A percentile compares a stretch with the other conserved stretches of the same genome.
These are phyloP conservation scores for Solanum hybrid DNA, from an alignment of 305 asterid genomes.

Conservation along the genomic window DNA sequence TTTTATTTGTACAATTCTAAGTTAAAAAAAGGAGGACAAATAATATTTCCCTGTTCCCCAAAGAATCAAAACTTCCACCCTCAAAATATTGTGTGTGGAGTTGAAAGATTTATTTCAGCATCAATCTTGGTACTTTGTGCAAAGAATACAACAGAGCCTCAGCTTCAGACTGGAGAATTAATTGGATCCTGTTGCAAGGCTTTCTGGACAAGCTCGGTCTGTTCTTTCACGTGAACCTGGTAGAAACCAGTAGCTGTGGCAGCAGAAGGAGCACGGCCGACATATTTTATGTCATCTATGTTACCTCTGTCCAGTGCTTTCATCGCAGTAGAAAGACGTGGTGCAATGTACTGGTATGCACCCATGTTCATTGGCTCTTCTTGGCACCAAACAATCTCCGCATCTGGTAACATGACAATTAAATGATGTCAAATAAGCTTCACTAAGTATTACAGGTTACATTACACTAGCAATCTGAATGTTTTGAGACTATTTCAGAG, in stretches of 20 bases:
- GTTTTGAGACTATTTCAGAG: background rate
- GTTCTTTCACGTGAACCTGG: slow-evolving; percentile 66
- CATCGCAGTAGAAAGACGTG: slow-evolving; percentile 86
- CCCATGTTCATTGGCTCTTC: slow-evolving; percentile 99
- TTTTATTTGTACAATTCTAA: background rate
- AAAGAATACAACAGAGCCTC: background rate
- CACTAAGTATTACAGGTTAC: background rate
- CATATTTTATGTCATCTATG: slow-evolving; percentile 60
- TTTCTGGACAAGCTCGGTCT: slow-evolving; percentile 54
- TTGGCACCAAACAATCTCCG: slow-evolving; percentile 96
- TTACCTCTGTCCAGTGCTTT: slow-evolving; percentile 58
- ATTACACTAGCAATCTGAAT: background rate
- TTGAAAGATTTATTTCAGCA: background rate
- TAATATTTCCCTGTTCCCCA: background rate
- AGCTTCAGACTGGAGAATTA: slow-evolving; percentile 11
- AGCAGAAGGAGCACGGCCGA: slow-evolving; percentile 85
- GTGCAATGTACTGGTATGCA: slow-evolving; percentile 61
- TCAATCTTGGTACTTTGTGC: background rate
- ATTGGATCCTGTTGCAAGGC: slow-evolving; percentile 71
- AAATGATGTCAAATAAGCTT: background rate
- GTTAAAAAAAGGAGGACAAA: background rate
- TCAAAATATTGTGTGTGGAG: background rate
- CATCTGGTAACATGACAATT: slow-evolving; percentile 45
- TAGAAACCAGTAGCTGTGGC: slow-evolving; percentile 91
- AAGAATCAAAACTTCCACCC: background rate